These are phyloP conservation scores for Wilcoxina mikolae DNA, from an alignment of 495 filamentous ascomycete genomes.

Conservation along the genomic window DNA sequence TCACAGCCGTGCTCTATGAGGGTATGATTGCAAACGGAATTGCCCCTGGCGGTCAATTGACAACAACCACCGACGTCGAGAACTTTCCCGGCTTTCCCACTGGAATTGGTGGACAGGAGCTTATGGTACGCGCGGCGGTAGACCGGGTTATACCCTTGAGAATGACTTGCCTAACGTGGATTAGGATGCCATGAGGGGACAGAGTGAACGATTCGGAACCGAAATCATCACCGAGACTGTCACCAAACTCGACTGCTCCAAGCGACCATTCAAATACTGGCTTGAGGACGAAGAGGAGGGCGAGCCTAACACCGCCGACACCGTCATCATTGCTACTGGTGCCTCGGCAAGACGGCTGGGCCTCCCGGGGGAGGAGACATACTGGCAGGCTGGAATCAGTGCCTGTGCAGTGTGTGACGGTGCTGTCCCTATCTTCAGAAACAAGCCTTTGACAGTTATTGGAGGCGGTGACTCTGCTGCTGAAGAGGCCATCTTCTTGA, in stretches of 20 bases:
- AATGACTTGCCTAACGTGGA: not conserved
- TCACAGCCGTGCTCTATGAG: slow-evolving; percentile 78
- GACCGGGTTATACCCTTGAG: not conserved
- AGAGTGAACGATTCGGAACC: slow-evolving; percentile 84
- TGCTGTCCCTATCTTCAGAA: slow-evolving; percentile 90
- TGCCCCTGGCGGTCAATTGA: slow-evolving; percentile 88
- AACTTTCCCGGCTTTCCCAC: slow-evolving; percentile 92
- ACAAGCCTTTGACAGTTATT: slow-evolving; percentile 90
- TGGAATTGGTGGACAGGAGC: slow-evolving; percentile 64
- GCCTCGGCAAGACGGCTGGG: slow-evolving; percentile 72
- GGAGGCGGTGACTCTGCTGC: slow-evolving; percentile 94
- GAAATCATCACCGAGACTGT: slow-evolving; percentile 86
- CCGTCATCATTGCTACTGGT: slow-evolving; percentile 88
- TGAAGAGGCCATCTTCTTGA: slow-evolving; percentile 93
- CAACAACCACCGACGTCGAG: slow-evolving; percentile 94
- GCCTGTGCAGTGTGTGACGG: slow-evolving; percentile 97
- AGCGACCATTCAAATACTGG: slow-evolving; percentile 83
- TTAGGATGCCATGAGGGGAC: slow-evolving; percentile 75
- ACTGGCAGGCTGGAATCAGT: slow-evolving; percentile 92
- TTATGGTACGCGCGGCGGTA: slow-evolving; percentile 48
- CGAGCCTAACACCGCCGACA: slow-evolving; percentile 64
- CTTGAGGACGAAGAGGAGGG: slow-evolving; percentile 63
- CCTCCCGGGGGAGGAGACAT: slow-evolving; percentile 79
- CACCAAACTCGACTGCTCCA: slow-evolving; percentile 67
- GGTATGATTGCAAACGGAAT: slow-evolving; percentile 96